Evolutionary conservation across 768 basidiomycete genomes (phyloP).

Genomic region (Termitomyces sp.): DNA sequence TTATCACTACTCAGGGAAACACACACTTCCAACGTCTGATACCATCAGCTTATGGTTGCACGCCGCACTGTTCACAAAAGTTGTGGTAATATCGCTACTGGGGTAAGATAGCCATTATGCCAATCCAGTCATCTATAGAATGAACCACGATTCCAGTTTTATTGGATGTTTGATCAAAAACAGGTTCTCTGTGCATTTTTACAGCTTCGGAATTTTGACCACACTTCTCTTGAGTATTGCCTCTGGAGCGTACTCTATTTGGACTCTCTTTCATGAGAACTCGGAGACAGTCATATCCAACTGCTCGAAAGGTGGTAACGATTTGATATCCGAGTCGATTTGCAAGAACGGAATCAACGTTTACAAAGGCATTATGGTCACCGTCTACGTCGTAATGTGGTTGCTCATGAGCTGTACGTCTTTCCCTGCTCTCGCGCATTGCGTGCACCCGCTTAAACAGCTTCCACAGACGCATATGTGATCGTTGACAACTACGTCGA

Average conservation of each 20-base stretch:
- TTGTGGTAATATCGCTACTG: constrained; percentile 41
- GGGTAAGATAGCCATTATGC: constrained; percentile 31
- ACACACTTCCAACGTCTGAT: constrained; percentile 30
- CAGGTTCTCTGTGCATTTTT: constrained; percentile 35
- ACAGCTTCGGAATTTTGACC: constrained; percentile 36
- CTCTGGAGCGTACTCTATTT: constrained; percentile 43
- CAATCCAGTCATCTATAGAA: neutral
- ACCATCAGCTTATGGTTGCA: constrained; percentile 41
- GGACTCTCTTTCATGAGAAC: constrained; percentile 40
- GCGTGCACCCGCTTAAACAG: neutral
- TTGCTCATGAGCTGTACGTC: constrained; percentile 49
- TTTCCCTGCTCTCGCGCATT: neutral
- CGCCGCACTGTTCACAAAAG: constrained; percentile 38
- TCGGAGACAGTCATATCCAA: constrained; percentile 26
- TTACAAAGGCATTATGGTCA: constrained; percentile 36
- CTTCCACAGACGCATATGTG: constrained; percentile 39
- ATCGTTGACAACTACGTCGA: constrained; percentile 47
- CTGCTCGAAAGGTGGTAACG: constrained; percentile 29
- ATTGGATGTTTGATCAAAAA: constrained; percentile 39
- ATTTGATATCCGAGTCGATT: constrained; percentile 23
- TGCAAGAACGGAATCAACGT: constrained; percentile 38
- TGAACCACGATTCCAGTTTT: constrained; percentile 21
- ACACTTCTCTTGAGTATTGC: constrained; percentile 42
- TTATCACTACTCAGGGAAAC: constrained; percentile 17
- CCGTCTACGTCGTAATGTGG: constrained; percentile 45